A percentile compares a stretch with the other conserved stretches of the same genome.
phyloP scores from a whole-genome alignment of 106 monocot species.

The Allium sativum region DNA sequence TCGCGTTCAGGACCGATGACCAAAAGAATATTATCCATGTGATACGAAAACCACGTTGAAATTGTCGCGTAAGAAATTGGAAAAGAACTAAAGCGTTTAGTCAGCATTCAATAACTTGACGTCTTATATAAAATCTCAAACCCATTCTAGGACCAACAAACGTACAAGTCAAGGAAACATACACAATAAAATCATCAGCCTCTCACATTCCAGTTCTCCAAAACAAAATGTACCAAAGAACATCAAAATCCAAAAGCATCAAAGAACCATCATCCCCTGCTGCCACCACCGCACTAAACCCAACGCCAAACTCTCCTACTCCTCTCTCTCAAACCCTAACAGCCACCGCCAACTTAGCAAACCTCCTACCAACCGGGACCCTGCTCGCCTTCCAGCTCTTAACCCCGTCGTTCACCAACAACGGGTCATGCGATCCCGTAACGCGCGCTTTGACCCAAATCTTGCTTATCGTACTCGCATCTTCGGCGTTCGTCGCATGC shows the following conservation, averaged over 20 bases:
- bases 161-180: too few species aligned
- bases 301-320: constrained; percentile 5
- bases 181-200: too few species aligned
- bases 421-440: constrained; percentile 58
- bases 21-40: too few species aligned
- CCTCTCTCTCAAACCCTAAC: constrained; percentile 10
- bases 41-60: too few species aligned
- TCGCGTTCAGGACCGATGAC: too few species aligned
- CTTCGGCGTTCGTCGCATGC: constrained; percentile 48
- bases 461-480: constrained; percentile 53
- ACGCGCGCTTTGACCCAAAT: constrained; percentile 29
- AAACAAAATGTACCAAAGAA: constrained; percentile 7
- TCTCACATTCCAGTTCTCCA: too few species aligned
- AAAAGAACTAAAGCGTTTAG: too few species aligned
- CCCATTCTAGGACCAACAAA: too few species aligned
- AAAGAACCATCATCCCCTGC: too few species aligned
- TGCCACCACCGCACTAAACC: background rate
- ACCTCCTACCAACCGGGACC: constrained; percentile 84
- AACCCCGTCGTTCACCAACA: constrained; percentile 54
- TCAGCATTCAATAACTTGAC: too few species aligned
- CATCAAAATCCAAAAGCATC: constrained; percentile 1
- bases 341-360: constrained; percentile 53
- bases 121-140: too few species aligned
- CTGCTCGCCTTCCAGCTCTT: constrained; percentile 81
- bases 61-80: too few species aligned